phyloP scores from a whole-genome alignment of 768 basidiomycete genomes.

The Atractiella rhizophila region DNA sequence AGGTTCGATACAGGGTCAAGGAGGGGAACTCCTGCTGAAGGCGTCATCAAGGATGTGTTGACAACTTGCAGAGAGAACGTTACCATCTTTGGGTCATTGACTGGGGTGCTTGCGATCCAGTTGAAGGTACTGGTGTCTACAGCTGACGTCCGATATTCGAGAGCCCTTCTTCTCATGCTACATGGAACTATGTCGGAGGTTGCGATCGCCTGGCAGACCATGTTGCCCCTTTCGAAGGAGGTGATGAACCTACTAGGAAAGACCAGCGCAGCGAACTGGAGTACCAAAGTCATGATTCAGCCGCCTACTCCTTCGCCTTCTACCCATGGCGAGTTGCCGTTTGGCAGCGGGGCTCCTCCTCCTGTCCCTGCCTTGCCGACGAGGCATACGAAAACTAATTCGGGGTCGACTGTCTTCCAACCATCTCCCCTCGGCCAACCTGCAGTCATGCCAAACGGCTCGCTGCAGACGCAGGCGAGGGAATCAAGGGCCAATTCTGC shows the following conservation, averaged over 20 bases:
- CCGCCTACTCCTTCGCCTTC: conserved; percentile 13
- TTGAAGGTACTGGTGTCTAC: conserved; percentile 41
- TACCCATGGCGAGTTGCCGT: neutral
- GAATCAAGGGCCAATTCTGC: neutral
- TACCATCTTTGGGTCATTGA: conserved; percentile 60
- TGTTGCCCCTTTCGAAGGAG: conserved; percentile 43
- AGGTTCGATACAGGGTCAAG: conserved; percentile 64
- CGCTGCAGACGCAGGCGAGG: neutral
- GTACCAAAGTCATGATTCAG: conserved; percentile 10
- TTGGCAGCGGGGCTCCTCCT: neutral
- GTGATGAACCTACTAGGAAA: conserved; percentile 37
- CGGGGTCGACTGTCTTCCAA: neutral
- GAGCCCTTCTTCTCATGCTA: conserved; percentile 61
- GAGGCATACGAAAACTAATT: neutral
- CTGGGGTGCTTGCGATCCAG: conserved; percentile 55
- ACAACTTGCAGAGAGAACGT: conserved; percentile 66
- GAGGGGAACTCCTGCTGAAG: conserved; percentile 37
- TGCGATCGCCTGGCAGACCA: conserved; percentile 52
- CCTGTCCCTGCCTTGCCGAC: conserved; percentile 1
- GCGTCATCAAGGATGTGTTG: conserved; percentile 48
- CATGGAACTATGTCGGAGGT: conserved; percentile 79
- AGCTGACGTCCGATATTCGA: conserved; percentile 63
- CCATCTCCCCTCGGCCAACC: neutral
- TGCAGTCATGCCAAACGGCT: neutral
- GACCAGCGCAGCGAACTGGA: conserved; percentile 15